Percentiles rank a stretch among this genome's conserved stretches.
Conservation (phyloP, 2,329 filamentous ascomycete genomes). For the Neoascochyta sp. region DNA sequence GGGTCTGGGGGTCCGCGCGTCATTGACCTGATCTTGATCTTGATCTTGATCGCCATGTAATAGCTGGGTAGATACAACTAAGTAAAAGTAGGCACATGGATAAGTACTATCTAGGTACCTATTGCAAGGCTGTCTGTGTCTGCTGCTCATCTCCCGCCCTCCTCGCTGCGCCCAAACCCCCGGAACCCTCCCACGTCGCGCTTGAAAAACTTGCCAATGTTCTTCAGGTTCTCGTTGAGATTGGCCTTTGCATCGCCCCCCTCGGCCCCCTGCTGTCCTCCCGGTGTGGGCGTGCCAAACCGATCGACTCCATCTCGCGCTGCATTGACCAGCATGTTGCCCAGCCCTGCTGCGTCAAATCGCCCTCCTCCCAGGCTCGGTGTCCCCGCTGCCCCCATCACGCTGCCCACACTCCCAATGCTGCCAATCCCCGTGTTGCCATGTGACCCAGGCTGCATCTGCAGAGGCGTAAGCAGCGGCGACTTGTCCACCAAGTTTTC, state of each 20-base stretch:
- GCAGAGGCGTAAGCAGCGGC: slow-evolving; percentile 37
- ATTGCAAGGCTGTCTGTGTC: too few species aligned
- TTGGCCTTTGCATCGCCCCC: slow-evolving; percentile 54
- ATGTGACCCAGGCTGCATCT: slow-evolving; percentile 28
- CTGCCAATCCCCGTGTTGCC: slow-evolving; percentile 44
- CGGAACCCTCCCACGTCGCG: slow-evolving; percentile 65
- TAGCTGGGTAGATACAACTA: too few species aligned
- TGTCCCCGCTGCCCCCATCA: slow-evolving; percentile 40
- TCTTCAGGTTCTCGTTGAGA: slow-evolving; percentile 90
- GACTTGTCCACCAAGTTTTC: slow-evolving; percentile 55
- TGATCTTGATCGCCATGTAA: too few species aligned
- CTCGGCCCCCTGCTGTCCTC: slow-evolving; percentile 26
- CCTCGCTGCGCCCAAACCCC: slow-evolving; percentile 36
- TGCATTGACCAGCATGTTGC: slow-evolving; percentile 82
- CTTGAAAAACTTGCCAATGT: slow-evolving; percentile 93
- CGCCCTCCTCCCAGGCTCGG: slow-evolving; percentile 39
- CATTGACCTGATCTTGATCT: too few species aligned
- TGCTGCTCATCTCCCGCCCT: too few species aligned
- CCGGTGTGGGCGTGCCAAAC: slow-evolving; percentile 57
- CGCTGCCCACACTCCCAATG: slow-evolving; percentile 37
- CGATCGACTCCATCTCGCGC: slow-evolving; percentile 79
- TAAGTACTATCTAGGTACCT: too few species aligned
- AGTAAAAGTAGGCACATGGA: too few species aligned
- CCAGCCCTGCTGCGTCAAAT: slow-evolving; percentile 79
- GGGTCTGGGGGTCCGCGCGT: too few species aligned